Percentiles rank a stretch among this genome's conserved stretches.
Conservation (phyloP, 2,329 filamentous ascomycete genomes). For the Fusarium solani-melongenae region DNA sequence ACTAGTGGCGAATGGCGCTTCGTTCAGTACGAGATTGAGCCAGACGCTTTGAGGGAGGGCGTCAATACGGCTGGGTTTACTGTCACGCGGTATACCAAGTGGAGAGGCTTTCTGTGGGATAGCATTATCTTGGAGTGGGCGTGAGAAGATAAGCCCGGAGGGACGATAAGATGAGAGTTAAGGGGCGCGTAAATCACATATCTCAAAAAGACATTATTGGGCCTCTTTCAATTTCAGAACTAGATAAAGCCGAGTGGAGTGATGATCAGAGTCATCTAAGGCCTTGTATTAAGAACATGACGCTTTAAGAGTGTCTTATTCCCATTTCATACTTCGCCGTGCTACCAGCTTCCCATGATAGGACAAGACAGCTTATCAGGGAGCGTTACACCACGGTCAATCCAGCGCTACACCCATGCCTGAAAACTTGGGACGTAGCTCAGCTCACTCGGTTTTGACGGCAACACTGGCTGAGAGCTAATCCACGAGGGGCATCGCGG, state of each 20-base stretch:
- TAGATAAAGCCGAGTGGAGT: neutral
- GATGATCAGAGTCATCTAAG: neutral
- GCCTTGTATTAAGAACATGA: neutral
- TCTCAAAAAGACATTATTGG: neutral
- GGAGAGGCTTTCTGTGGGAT: conserved; percentile 26
- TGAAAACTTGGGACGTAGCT: no score
- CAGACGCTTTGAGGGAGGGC: conserved; percentile 4
- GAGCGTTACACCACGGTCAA: no score
- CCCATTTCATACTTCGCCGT: no score
- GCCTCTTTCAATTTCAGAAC: neutral
- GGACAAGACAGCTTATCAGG: no score
- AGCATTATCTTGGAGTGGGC: conserved; percentile 19
- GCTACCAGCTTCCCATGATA: no score
- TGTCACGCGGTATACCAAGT: conserved; percentile 20
- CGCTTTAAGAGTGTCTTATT: no score
- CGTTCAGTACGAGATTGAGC: conserved; percentile 13
- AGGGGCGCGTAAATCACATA: neutral
- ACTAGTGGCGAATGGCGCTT: conserved; percentile 24
- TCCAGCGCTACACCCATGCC: no score
- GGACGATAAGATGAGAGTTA: neutral
- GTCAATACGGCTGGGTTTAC: conserved; percentile 16
- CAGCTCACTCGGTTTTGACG: no score
- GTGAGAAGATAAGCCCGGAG: neutral
- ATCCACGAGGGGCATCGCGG: no score
- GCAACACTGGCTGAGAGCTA: no score